Base-by-base conservation (phyloP, 306 rosid genomes). In the Arachis stenosperma region DNA sequence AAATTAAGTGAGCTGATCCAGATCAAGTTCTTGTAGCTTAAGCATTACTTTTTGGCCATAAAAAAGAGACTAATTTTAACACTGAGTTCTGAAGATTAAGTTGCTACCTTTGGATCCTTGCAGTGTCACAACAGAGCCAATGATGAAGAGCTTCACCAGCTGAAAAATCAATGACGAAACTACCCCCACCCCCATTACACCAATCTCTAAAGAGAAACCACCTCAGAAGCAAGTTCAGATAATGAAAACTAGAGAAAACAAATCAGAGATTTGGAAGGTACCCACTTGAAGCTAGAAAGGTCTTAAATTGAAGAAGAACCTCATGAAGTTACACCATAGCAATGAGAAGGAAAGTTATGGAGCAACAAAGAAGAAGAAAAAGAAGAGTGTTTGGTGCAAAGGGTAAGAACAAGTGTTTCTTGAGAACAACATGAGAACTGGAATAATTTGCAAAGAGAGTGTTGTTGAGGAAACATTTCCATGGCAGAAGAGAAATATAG, bases 101-200 rank as follows among this genome's bases (percentile, higher is more conserved):
- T 37, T 51, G 40, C 71, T 77, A 94, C 99, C 99, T 61, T 83
- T 56, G 70, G 92, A 86, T 85, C 89, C 96, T 84, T 71, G 88
- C 43, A 82, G 76, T 50, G 68, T 74, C 65, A 87, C 84, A 78
- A 78, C 84, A 83, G 68, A 84, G 58, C 79, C 71, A 85, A 87
- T 61, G 81, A 88, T 17, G 72, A 48, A 84, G 71, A 94, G 81
- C 69, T 83, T 77, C 79, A 86, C 47, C 77, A 86, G 87, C 78
- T 79, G 82, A 68, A 83, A 81, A 77, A 83, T 57, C 69, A 82
- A 48, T 54, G 74, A 67, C 82, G 69, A 71, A 81, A 86, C 80
- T 79, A 83, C 36, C 86, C 77, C 71, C 90, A 86, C 87, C 91
- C 86, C 84, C 88, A 81, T 76, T 2, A 33, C 37, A 64, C 37